phyloP scores from a whole-genome alignment of 2,329 filamentous ascomycete genomes.

The Talaromyces amestolkiae region DNA sequence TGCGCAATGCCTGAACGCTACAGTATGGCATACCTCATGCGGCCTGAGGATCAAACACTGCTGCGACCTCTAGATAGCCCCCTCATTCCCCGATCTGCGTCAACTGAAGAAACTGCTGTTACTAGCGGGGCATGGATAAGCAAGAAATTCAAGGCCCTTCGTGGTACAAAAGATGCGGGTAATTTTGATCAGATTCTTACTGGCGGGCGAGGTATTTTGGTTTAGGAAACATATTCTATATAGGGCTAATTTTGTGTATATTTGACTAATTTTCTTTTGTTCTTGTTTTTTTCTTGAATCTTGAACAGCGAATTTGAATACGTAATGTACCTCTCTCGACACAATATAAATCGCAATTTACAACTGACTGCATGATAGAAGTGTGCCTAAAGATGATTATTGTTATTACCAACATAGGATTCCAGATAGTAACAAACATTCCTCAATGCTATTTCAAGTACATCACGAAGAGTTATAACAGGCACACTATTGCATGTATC shows the following conservation, averaged over 20 bases:
- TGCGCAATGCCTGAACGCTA: not conserved
- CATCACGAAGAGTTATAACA: too few relatives aligned
- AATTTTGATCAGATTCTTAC: constrained; percentile 8
- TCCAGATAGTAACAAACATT: too few relatives aligned
- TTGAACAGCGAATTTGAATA: not conserved
- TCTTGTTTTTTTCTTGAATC: not conserved
- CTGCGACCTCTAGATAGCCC: constrained; percentile 7
- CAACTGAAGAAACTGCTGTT: not conserved
- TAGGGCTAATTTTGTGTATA: not conserved
- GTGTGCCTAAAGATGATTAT: too few relatives aligned
- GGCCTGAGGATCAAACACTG: constrained; percentile 6
- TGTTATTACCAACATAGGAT: too few relatives aligned
- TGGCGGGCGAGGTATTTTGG: constrained; percentile 4
- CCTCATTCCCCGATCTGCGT: not conserved
- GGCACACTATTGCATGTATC: too few relatives aligned
- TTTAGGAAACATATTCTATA: not conserved
- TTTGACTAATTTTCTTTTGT: not conserved
- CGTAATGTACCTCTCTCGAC: too few relatives aligned
- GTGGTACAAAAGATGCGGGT: not conserved
- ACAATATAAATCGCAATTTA: too few relatives aligned
- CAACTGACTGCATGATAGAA: too few relatives aligned
- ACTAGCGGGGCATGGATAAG: constrained; percentile 10
- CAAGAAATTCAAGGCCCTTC: constrained; percentile 9
- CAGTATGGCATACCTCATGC: constrained; percentile 4
- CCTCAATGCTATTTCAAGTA: too few relatives aligned